Conservation (phyloP, 2,329 filamentous ascomycete genomes). For the Calonectria honghensis region DNA sequence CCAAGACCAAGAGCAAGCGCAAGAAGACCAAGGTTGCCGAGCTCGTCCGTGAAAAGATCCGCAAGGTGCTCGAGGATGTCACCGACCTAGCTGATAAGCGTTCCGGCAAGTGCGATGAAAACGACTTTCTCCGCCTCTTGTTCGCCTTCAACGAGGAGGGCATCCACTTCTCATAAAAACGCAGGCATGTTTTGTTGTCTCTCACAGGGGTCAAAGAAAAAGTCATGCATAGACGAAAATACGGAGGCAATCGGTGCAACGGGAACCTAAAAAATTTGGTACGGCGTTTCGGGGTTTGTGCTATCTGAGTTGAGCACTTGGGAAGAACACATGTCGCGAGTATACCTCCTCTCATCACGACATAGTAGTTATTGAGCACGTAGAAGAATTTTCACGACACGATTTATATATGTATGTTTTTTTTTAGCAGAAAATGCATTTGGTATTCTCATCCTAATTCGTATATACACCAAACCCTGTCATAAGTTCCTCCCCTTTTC, state of each 20-base stretch:
- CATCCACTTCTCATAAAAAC: constrained; percentile 86
- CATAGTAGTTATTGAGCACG: constrained; percentile 21
- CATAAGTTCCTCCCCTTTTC: constrained; percentile 25
- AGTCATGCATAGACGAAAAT: constrained; percentile 32
- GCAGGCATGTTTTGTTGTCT: not conserved
- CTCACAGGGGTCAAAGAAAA: constrained; percentile 6
- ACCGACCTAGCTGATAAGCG: constrained; percentile 88
- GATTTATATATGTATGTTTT: constrained; percentile 24
- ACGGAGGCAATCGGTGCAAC: constrained; percentile 22
- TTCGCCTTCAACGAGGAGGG: constrained; percentile 92
- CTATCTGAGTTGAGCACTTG: constrained; percentile 31
- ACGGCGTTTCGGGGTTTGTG: constrained; percentile 47
- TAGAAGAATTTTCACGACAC: constrained; percentile 38
- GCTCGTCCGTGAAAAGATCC: constrained; percentile 90
- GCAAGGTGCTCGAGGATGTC: constrained; percentile 87
- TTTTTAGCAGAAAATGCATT: constrained; percentile 29
- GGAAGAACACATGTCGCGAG: constrained; percentile 38
- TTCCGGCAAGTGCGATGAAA: constrained; percentile 91
- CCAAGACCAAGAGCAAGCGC: constrained; percentile 80
- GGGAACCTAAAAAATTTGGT: constrained; percentile 39
- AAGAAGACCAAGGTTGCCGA: constrained; percentile 87
- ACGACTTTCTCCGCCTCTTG: constrained; percentile 89
- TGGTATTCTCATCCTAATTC: constrained; percentile 43
- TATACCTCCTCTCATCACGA: constrained; percentile 43
- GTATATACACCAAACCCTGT: constrained; percentile 51